Evolutionary conservation across 2,329 filamentous ascomycete genomes (phyloP).

Genomic region (Knoxdaviesia proteae): DNA sequence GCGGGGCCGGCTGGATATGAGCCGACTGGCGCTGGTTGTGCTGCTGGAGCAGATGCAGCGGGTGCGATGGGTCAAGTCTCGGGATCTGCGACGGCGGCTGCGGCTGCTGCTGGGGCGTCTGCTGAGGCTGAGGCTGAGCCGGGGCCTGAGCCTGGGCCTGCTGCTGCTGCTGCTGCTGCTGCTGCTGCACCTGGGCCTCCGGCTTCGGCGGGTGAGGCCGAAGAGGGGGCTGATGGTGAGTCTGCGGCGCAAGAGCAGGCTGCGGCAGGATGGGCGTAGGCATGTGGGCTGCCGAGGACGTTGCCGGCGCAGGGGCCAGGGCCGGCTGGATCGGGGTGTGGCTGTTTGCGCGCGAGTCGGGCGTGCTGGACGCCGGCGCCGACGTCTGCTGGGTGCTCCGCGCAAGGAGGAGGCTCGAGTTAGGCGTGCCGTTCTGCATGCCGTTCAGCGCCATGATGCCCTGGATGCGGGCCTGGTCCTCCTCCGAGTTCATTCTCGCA

Average conservation of each 20-base stretch:
- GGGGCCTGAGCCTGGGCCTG: conserved; percentile 8
- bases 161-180: conserved; percentile 3
- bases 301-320: too few species aligned
- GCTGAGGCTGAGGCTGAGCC: conserved; percentile 5
- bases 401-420: too few species aligned
- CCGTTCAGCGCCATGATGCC: conserved; percentile 19
- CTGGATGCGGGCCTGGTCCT: conserved; percentile 37
- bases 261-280: neutral
- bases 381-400: too few species aligned
- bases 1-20: too few species aligned
- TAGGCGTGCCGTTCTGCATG: neutral
- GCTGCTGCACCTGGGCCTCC: conserved; percentile 2
- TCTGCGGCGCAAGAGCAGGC: conserved; percentile 2
- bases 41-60: too few species aligned
- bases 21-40: too few species aligned
- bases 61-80: too few species aligned
- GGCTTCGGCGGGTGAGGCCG: conserved; percentile 2
- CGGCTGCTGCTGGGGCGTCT: conserved; percentile 6
- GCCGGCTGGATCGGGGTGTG: too few species aligned
- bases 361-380: too few species aligned
- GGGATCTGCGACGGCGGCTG: neutral
- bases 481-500: conserved; percentile 34
- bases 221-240: conserved; percentile 3
- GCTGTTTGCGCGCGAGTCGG: too few species aligned
- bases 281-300: too few species aligned